phyloP scores from a whole-genome alignment of 2,329 filamentous ascomycete genomes.

The Zymoseptoria pseudotritici region DNA sequence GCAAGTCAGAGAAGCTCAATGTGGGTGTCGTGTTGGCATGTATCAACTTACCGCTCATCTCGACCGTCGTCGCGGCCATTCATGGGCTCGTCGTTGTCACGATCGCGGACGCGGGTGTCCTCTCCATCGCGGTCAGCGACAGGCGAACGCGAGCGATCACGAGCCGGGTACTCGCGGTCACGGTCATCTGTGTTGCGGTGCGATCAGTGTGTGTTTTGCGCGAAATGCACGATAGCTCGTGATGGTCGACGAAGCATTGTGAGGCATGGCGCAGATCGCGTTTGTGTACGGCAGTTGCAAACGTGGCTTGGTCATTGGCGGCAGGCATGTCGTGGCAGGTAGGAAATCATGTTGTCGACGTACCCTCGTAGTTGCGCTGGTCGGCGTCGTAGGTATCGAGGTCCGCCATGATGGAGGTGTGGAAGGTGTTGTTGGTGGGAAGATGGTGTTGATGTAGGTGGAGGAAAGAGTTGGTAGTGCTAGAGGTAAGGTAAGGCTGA shows the following conservation, averaged over 20 bases:
- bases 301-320: neutral
- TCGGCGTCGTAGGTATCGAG: conserved; percentile 60
- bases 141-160: conserved; percentile 60
- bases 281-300: neutral
- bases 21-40: conserved; percentile 6
- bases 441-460: neutral
- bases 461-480: neutral
- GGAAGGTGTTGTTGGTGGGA: conserved; percentile 1
- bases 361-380: conserved; percentile 60
- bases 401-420: conserved; percentile 32
- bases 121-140: conserved; percentile 44
- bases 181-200: conserved; percentile 45
- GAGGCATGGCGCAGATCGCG: neutral
- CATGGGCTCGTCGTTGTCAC: conserved; percentile 52
- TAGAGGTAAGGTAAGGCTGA: neutral
- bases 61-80: conserved; percentile 52
- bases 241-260: neutral
- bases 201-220: conserved; percentile 7
- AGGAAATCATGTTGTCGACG: conserved; percentile 19
- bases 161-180: conserved; percentile 48
- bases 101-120: conserved; percentile 36
- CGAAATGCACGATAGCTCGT: neutral
- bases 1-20: conserved; percentile 11
- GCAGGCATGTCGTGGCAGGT: conserved; percentile 8
- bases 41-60: neutral